Conservation (phyloP, 129 eudicot genomes). For the Pseudognaphalium luteoalbum region DNA sequence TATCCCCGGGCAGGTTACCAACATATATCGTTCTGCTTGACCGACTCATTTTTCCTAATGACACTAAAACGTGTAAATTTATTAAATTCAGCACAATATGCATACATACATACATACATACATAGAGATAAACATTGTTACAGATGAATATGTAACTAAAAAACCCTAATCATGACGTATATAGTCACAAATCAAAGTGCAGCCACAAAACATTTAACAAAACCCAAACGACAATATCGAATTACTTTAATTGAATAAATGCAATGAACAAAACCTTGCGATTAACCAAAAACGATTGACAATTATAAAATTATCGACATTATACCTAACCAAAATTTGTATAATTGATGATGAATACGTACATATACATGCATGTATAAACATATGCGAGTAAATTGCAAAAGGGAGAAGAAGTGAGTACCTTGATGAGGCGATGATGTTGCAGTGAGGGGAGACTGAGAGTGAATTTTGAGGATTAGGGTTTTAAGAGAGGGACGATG, state of each 20-base stretch:
- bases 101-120: no score
- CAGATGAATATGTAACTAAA: no score
- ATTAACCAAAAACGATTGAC: neutral
- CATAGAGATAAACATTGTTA: no score
- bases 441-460: neutral
- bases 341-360: neutral
- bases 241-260: neutral
- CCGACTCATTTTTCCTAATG: slow-evolving; percentile 63
- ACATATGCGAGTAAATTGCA: neutral
- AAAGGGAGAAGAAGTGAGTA: neutral
- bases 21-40: slow-evolving; percentile 77
- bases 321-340: neutral
- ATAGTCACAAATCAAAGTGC: neutral
- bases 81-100: no score
- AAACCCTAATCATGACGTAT: neutral
- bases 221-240: neutral
- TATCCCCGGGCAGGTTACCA: slow-evolving; percentile 89
- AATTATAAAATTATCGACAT: neutral
- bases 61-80: slow-evolving; percentile 1
- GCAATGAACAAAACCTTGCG: neutral
- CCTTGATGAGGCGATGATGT: slow-evolving; percentile 23
- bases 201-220: neutral
- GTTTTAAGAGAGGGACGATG: slow-evolving; percentile 14
- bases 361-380: neutral
- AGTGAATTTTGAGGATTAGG: slow-evolving; percentile 15